Evolutionary conservation across 164 flowering plant species (phyloP).

Genomic region (Hamamelis virginiana): DNA sequence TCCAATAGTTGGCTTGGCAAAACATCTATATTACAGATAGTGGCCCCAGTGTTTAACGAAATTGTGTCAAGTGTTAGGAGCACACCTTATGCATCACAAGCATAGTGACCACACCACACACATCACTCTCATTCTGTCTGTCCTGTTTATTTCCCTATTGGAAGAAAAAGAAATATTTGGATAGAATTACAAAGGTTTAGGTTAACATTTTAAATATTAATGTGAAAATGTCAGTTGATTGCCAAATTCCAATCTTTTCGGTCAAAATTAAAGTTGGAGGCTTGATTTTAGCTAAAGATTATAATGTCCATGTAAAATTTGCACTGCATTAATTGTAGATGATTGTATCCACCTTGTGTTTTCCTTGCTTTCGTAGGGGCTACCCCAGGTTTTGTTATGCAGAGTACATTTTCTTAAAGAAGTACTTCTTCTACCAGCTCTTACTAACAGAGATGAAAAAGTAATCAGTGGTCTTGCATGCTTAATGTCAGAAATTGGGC

Average conservation of each 20-base stretch:
- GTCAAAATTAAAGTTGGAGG: background rate
- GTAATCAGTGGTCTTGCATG: constrained; percentile 82
- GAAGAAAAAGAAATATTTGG: too few species aligned
- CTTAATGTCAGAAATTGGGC: constrained; percentile 96
- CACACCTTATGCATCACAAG: too few species aligned
- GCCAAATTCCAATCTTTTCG: background rate
- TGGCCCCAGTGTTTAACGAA: too few species aligned
- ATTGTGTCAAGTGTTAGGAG: too few species aligned
- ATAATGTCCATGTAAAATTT: background rate
- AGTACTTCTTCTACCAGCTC: constrained; percentile 80
- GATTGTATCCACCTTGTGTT: background rate
- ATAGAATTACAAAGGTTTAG: too few species aligned
- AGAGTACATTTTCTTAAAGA: constrained; percentile 78
- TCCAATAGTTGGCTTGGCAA: too few species aligned
- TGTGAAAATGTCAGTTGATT: background rate
- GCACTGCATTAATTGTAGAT: background rate
- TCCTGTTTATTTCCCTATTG: too few species aligned
- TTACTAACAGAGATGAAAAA: constrained; percentile 67
- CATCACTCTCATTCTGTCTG: too few species aligned
- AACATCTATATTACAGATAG: too few species aligned
- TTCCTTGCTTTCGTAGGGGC: constrained; percentile 48
- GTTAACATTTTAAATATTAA: background rate
- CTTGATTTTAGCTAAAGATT: background rate
- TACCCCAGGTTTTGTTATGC: constrained; percentile 75
- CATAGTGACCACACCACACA: too few species aligned